Evolutionary conservation across 306 rosid species (phyloP).

Genomic region (Albizia julibrissin): DNA sequence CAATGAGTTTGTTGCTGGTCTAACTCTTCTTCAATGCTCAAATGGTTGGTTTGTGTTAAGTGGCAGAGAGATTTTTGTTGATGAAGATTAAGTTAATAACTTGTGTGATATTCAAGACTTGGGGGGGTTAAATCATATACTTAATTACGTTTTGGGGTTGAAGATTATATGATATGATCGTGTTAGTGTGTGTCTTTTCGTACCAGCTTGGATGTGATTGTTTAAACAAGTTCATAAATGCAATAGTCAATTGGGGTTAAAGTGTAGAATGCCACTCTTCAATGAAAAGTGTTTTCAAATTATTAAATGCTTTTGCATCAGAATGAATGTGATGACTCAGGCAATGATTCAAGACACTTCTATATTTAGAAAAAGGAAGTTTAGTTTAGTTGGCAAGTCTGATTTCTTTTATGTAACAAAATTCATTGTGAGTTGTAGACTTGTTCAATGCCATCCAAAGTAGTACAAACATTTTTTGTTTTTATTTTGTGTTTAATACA

Average conservation of each 20-base stretch:
- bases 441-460: neutral
- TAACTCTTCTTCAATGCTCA: neutral
- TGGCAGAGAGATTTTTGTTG: neutral
- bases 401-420: neutral
- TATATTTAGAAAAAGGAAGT: neutral
- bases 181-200: neutral
- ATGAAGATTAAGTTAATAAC: neutral
- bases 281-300: neutral
- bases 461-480: too few relatives aligned
- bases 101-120: too few relatives aligned
- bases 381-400: neutral
- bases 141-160: neutral
- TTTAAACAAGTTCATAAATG: neutral
- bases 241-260: neutral
- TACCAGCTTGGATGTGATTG: neutral
- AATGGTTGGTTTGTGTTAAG: neutral
- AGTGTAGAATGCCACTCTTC: neutral
- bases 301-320: neutral
- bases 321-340: neutral
- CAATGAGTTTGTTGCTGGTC: neutral
- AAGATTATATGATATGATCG: neutral
- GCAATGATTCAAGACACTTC: neutral
- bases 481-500: neutral
- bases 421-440: neutral
- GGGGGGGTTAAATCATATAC: neutral